These are phyloP conservation scores for Mycena pura DNA, from an alignment of 768 basidiomycete species.

Conservation along the genomic window DNA sequence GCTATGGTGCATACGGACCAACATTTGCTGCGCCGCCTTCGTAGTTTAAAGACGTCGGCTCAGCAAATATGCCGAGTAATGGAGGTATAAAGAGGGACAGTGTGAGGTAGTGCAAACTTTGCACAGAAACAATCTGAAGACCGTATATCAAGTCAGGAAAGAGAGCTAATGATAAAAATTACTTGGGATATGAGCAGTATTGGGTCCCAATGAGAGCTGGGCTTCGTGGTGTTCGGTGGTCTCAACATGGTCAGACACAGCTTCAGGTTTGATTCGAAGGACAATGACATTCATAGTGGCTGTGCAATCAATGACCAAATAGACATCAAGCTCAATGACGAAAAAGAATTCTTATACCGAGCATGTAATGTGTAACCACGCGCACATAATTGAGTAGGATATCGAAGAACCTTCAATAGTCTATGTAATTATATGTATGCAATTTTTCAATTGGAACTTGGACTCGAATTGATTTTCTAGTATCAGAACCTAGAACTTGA, in stretches of 20 bases:
- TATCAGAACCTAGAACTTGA: too few species aligned
- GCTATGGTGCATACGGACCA: slow-evolving; percentile 49
- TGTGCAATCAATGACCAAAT: too few species aligned
- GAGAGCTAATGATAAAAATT: background rate
- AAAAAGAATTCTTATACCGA: too few species aligned
- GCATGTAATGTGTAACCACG: too few species aligned
- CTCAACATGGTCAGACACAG: too few species aligned
- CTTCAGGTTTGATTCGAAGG: too few species aligned
- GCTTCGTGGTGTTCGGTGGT: too few species aligned
- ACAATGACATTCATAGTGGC: too few species aligned
- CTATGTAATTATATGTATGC: too few species aligned
- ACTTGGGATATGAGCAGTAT: slow-evolving; percentile 87
- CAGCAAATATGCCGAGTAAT: slow-evolving; percentile 76
- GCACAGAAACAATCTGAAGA: slow-evolving; percentile 86
- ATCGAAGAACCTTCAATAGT: too few species aligned
- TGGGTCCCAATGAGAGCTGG: slow-evolving; percentile 83
- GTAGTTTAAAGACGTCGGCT: slow-evolving; percentile 69
- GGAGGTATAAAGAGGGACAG: slow-evolving; percentile 85
- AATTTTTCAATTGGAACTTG: background rate
- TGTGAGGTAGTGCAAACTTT: slow-evolving; percentile 92
- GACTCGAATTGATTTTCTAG: too few species aligned
- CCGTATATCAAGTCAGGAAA: background rate
- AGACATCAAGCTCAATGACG: background rate
- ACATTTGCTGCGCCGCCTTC: slow-evolving; percentile 84
- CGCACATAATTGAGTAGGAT: too few species aligned